These are phyloP conservation scores for Phaeosphaeria sp. DNA, from an alignment of 2,329 filamentous ascomycete genomes.

Conservation along the genomic window DNA sequence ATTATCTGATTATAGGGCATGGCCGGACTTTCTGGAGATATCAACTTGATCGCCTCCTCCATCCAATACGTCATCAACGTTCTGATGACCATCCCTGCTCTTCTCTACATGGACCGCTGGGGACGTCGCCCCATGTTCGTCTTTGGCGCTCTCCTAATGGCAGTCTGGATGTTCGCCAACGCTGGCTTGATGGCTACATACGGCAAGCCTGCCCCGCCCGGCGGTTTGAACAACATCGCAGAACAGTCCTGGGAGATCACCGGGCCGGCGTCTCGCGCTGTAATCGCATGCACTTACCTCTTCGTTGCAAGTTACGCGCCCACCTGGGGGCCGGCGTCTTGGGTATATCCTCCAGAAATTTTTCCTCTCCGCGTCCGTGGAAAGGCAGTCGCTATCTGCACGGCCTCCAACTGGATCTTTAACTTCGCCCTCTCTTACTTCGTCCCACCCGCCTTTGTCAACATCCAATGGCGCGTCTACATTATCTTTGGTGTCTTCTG, in stretches of 20 bases:
- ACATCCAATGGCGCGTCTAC: slow-evolving; percentile 68
- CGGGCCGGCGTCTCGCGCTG: slow-evolving; percentile 52
- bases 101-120: slow-evolving; percentile 77
- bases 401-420: slow-evolving; percentile 64
- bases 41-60: slow-evolving; percentile 68
- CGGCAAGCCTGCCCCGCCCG: slow-evolving; percentile 53
- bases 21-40: slow-evolving; percentile 68
- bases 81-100: slow-evolving; percentile 76
- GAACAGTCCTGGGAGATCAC: slow-evolving; percentile 52
- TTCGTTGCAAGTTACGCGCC: slow-evolving; percentile 74
- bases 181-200: slow-evolving; percentile 68
- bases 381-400: slow-evolving; percentile 68
- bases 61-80: slow-evolving; percentile 85
- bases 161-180: slow-evolving; percentile 67
- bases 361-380: slow-evolving; percentile 68
- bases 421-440: slow-evolving; percentile 65
- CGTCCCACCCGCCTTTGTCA: slow-evolving; percentile 65
- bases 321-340: slow-evolving; percentile 67
- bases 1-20: too few relatives aligned
- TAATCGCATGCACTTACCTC: slow-evolving; percentile 75
- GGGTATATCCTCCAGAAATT: slow-evolving; percentile 67
- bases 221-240: slow-evolving; percentile 50
- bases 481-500: slow-evolving; percentile 80
- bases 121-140: slow-evolving; percentile 74
- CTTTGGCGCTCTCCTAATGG: slow-evolving; percentile 71